Evolutionary conservation across 352 stramenopile species (phyloP), one percentile per base, ranked within the genome.

Genomic region (Phytophthora europaea): DNA sequence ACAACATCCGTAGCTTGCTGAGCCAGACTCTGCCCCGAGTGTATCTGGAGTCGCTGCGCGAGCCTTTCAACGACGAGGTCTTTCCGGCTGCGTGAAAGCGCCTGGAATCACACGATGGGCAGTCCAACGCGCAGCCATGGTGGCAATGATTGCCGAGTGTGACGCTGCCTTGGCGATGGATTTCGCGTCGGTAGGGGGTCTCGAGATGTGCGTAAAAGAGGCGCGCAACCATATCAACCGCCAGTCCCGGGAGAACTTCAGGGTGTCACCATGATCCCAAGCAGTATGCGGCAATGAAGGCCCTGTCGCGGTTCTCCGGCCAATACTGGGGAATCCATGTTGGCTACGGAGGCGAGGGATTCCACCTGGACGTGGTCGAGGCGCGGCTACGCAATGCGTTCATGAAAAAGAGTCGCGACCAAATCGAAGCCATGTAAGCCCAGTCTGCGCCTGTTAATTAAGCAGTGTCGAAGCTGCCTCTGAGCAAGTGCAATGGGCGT

Each of bases 251-350:
- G 16, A 51, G 6, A 51, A n/a, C 8, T 5, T 23, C 2, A 51
- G 16, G 45, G 45, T 3, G 45, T 51, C 13, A 51, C 45, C 8
- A 51, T 51, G 45, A 51, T 51, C 16, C 16, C 18, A 6, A 51
- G 26, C 45, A 51, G 16, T 23, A 23, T 23, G 45, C 45, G 45
- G n/a, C 45, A 16, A 51, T 51, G 13, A 51, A 23, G 45, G 18
- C 23, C 13, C 18, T 51, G 18, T 20, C 18, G 18, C 45, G 26
- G 16, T 51, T 51, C 18, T 52, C 66, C 0, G 36, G 15, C 16
- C 38, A 68, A 45, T 40, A 63, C 18, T 68, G 51, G 66, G 66
- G 59, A 3, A 45, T 16, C 2, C 5, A 31, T 4, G 31, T 68
- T 18, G 22, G 28, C 2, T 68, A 62, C n/a, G 40, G 23, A n/a